Conservation (phyloP, 148 eudicot species). For the Cornus florida region DNA sequence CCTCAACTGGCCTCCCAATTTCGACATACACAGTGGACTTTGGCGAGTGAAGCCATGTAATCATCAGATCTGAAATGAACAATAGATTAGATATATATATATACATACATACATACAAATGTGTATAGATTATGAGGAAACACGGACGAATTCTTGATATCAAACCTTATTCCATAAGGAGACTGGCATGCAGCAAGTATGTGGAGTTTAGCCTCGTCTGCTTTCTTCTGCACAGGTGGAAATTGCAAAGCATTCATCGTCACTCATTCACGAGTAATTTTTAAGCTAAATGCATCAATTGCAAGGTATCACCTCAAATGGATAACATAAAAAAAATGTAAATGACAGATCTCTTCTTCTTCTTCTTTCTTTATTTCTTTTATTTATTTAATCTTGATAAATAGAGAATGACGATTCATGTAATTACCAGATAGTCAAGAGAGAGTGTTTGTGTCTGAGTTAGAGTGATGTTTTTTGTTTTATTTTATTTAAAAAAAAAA, state of each 20-base stretch:
- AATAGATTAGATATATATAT: background rate
- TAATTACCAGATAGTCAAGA: background rate
- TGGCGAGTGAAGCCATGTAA: slow-evolving; percentile 88
- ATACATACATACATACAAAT: background rate
- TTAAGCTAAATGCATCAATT: background rate
- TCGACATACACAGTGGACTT: slow-evolving; percentile 76
- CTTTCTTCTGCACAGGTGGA: slow-evolving; percentile 43
- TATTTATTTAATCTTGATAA: no score
- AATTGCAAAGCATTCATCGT: background rate
- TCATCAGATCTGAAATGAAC: slow-evolving; percentile 70
- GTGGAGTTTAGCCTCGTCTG: slow-evolving; percentile 60
- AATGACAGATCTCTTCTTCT: no score
- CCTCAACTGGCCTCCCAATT: slow-evolving; percentile 53
- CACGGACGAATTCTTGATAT: background rate
- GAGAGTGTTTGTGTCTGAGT: no score
- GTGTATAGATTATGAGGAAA: background rate
- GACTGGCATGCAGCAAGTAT: slow-evolving; percentile 65
- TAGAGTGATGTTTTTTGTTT: no score
- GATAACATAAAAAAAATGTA: no score
- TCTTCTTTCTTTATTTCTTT: no score
- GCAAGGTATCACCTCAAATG: background rate
- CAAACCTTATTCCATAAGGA: slow-evolving; percentile 74
- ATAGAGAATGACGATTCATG: background rate
- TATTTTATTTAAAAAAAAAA: no score
- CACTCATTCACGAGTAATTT: background rate